Conservation (phyloP, 2,329 filamentous ascomycete species). For the Sphaerulina musiva region DNA sequence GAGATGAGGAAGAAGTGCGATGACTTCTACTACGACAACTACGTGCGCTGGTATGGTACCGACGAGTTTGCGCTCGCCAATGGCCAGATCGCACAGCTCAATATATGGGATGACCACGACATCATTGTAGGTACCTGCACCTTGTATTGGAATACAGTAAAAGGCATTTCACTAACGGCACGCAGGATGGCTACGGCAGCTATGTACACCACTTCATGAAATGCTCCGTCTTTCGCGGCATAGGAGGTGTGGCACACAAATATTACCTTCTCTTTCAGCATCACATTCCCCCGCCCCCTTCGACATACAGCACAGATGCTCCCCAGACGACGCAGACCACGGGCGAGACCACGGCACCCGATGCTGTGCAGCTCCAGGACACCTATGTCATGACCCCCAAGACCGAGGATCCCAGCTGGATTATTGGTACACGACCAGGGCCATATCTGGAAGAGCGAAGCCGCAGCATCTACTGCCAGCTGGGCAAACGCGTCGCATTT, state of each 20-base stretch:
- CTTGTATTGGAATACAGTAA: too few species aligned
- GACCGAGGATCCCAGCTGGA: constrained; percentile 63
- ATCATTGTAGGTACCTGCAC: constrained; percentile 43
- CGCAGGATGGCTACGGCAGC: constrained; percentile 47
- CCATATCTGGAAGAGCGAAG: constrained; percentile 59
- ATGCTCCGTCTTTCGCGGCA: constrained; percentile 58
- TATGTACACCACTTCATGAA: constrained; percentile 63
- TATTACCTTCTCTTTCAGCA: constrained; percentile 63
- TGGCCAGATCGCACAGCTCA: constrained; percentile 57
- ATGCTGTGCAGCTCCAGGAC: constrained; percentile 66
- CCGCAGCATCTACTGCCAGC: constrained; percentile 56
- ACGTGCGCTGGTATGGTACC: constrained; percentile 62
- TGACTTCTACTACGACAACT: constrained; percentile 57
- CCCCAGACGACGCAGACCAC: constrained; percentile 46
- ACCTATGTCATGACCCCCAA: constrained; percentile 61
- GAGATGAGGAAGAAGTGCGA: constrained; percentile 54
- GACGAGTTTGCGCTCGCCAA: constrained; percentile 55
- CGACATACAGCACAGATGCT: constrained; percentile 75
- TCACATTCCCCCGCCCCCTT: constrained; percentile 74
- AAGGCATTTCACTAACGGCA: too few species aligned
- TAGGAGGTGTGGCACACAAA: constrained; percentile 51
- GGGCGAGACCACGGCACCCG: constrained; percentile 48
- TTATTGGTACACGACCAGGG: constrained; percentile 66
- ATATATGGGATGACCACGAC: constrained; percentile 61
- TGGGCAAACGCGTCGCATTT: constrained; percentile 60